phyloP scores from a whole-genome alignment of 345 rosid genomes.

The Erodium maritimum region DNA sequence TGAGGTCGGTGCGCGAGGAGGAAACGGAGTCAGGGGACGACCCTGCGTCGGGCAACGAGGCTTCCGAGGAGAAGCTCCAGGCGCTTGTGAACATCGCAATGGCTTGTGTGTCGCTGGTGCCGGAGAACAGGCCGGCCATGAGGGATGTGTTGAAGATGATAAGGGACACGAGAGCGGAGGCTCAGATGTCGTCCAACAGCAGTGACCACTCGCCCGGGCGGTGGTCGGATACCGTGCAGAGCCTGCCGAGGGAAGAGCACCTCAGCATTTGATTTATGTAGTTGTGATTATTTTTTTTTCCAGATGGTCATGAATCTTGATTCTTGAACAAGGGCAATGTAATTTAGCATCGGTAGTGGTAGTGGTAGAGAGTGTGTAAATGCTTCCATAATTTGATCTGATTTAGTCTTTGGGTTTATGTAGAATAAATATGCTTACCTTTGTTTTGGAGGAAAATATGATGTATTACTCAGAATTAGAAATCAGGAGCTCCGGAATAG shows the following conservation, averaged over 20 bases:
- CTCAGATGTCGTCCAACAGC: constrained; percentile 50
- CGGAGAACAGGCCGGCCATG: constrained; percentile 64
- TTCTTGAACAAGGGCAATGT: too few relatives aligned
- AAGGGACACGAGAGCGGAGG: constrained; percentile 77
- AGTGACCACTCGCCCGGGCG: constrained; percentile 94
- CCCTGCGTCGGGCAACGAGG: constrained; percentile 19
- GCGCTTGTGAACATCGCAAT: constrained; percentile 71
- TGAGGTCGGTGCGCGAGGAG: constrained; percentile 74
- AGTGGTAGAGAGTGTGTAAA: too few relatives aligned
- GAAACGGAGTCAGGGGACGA: constrained; percentile 79
- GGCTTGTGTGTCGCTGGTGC: constrained; percentile 54
- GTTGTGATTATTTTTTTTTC: too few relatives aligned
- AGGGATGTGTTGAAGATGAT: constrained; percentile 86
- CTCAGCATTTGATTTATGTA: constrained; percentile 62
- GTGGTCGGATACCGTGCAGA: constrained; percentile 93
- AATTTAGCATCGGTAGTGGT: too few relatives aligned
- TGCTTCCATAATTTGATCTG: too few relatives aligned
- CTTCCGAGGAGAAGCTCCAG: constrained; percentile 81
- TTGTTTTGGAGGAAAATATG: too few relatives aligned
- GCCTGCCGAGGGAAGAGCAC: constrained; percentile 91
- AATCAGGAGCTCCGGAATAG: too few relatives aligned
- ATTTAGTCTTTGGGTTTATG: too few relatives aligned
- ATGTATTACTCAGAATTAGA: too few relatives aligned
- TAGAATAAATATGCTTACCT: too few relatives aligned
- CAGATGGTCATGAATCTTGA: too few relatives aligned